Percentiles rank a stretch among this genome's conserved stretches.
Evolutionary conservation across 2,329 filamentous ascomycete genomes (phyloP).

Genomic region (Aspergillus tamarii): DNA sequence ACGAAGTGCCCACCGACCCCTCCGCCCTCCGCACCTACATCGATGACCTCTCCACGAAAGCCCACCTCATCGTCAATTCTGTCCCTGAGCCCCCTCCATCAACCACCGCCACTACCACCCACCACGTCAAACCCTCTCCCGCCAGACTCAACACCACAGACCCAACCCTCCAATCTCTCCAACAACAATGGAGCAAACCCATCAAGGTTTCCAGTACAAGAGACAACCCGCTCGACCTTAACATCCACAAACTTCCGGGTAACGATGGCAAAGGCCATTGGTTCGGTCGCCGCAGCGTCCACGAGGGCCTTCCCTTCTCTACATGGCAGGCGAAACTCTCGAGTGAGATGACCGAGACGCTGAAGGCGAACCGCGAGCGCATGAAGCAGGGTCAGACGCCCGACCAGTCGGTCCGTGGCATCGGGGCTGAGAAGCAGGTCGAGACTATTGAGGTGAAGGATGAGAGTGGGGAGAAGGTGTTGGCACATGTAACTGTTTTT

Average conservation of each 20-base stretch:
- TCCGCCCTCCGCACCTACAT: constrained; percentile 60
- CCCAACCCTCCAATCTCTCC: constrained; percentile 62
- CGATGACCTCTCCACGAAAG: constrained; percentile 64
- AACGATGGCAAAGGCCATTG: constrained; percentile 84
- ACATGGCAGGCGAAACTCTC: constrained; percentile 78
- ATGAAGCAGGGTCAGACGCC: constrained; percentile 69
- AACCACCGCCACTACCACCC: constrained; percentile 18
- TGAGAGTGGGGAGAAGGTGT: constrained; percentile 17
- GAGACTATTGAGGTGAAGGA: constrained; percentile 65
- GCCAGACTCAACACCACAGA: constrained; percentile 54
- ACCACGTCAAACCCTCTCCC: constrained; percentile 55
- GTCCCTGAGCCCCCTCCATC: constrained; percentile 62
- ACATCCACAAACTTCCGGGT: constrained; percentile 76
- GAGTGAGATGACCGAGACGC: constrained; percentile 76
- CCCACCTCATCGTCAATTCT: constrained; percentile 74
- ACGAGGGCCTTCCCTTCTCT: constrained; percentile 75
- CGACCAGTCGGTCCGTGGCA: constrained; percentile 77
- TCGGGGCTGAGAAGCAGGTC: constrained; percentile 77
- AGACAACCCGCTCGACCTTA: constrained; percentile 76
- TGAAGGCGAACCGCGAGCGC: constrained; percentile 70
- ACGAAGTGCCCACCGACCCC: constrained; percentile 46
- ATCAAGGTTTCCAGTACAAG: constrained; percentile 62
- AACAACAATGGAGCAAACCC: constrained; percentile 83
- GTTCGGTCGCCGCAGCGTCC: constrained; percentile 85
- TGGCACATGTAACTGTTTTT: constrained; percentile 62